Base-by-base conservation (phyloP, 768 basidiomycete genomes). In the Podaxis sp. region DNA sequence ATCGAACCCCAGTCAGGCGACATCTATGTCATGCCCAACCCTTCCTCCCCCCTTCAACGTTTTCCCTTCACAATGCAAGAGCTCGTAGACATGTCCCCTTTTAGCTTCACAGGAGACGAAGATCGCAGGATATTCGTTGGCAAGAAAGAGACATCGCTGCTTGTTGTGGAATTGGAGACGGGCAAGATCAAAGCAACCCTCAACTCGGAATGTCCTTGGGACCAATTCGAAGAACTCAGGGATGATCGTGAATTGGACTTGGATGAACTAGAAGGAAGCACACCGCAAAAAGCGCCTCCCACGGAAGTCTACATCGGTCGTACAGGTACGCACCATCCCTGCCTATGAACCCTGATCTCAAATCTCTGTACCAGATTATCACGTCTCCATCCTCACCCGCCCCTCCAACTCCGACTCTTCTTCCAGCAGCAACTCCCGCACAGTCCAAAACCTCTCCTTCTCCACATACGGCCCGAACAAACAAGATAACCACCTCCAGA, bases 1-100 rank as follows among this genome's bases (percentile, higher is more conserved):
- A 91, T 98, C 55, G 96, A 98, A 69, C 96, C 96, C 0, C 91
- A 95, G 77, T 89, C 91, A 4, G 96, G 96, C 5, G 90, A 93
- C 68, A 91, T 98, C 65, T 98, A 91, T 71, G 86, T 97, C 62
- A 87, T 93, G 76, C 74, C 86, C 5, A 82, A 84, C 0, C 86
- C 87, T 1, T 79, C 79, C 13, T 82, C 81, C 53, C 84, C 89
- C 1, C 80, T 98, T 44, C 88, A 94, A 67, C 91, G 90, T 51
- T 89, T 99, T 63, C 93, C 95, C 1, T 84, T 97, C 64, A 87
- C 94, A 53, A 93, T 98, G 84, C 78, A 92, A 1, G 91, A 98
- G 70, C 83, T 99, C 64, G 94, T 98, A 67, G 91, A 96, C 65
- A 76, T 92, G 72, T 94, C 95, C 51, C 91, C 88, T 18, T 95